Base-by-base conservation (phyloP, 108 stramenopile species). In the Discostella pseudostelligera region DNA sequence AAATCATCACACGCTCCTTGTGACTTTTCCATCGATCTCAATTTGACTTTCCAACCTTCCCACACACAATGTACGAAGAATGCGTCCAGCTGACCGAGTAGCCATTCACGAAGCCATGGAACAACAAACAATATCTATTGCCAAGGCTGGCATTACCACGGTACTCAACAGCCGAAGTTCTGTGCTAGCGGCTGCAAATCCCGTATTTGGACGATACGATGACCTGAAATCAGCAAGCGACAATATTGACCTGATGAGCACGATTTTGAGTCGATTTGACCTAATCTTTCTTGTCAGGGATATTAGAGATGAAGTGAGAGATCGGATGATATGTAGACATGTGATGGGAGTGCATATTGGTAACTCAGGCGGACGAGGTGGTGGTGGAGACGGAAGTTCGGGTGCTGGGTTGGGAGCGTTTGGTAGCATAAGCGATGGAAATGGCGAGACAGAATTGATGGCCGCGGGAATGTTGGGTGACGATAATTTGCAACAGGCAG, bases 71-170 rank as follows among this genome's bases (percentile, higher is more conserved):
- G 32, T 54, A 32, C 37, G 49, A 48, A 96, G 93, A 84, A 99
- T 99, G 98, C 62, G 97, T 29, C 97, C 97, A 36, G 85, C 89
- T 21, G 97, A 98, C 80, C 87, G 99, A 20, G 97, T 98, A 16
- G 99, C 97, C 19, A 98, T 99, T 56, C 99, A 99, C 74, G 97
- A 99, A 78, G 99, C 98, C 21, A 99, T 99, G 99, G 99, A 99
- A 78, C 99, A 99, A 70, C 99, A 99, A 69, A 99, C 99, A n/a
- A 98, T 99, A 35, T 94, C 93, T 50, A 79, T 99, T 26, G 99
- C 98, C 49, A 99, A 99, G 76, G 97, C 98, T 0, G 99, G 97
- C 16, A 99, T 99, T 69, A 97, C 96, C 13, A 97, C 97, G 4
- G 96, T 98, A 0, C 83, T 99, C n/a, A 98, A 98, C 74, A 87